Evolutionary conservation across 78 protist species (phyloP), one percentile per base, ranked within the genome.

Genomic region (Monosiga brevicollis): DNA sequence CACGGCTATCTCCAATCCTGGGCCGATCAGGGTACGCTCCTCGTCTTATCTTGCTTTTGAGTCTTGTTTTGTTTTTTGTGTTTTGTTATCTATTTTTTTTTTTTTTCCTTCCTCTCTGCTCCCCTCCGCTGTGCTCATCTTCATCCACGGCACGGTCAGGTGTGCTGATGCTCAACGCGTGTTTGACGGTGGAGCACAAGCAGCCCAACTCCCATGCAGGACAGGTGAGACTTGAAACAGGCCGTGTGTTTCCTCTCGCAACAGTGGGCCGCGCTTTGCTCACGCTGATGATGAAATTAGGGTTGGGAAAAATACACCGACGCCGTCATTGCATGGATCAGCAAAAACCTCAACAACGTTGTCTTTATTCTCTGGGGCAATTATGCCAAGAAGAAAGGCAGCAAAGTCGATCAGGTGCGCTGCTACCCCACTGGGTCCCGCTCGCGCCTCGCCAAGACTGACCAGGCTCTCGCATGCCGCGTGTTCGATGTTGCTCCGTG

Each of bases 251-350:
- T n/a, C n/a, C n/a, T n/a, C n/a, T n/a, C n/a, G n/a, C n/a, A n/a
- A n/a, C n/a, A n/a, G n/a, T n/a, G n/a, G n/a, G n/a, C n/a, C n/a
- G n/a, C n/a, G n/a, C n/a, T n/a, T n/a, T n/a, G n/a, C n/a, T n/a
- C 62, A 49, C 62, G 15, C 62, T 15, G 29, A 20, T 15, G 62
- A 49, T 15, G 15, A 49, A 6, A 49, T 20, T 6, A 75, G 1
- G 94, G 94, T 23, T 91, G 94, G 94, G 77, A 87, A 38, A 1
- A 0, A 29, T 91, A 91, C 74, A 91, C 94, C 11, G 93, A 91
- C 40, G 91, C 76, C 11, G 86, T 80, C 34, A 82, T 89, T 35
- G n/a, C 0, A 37, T 0, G 0, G 42, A 0, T 89, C 43, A 76
- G 11, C 71, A 26, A 1, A 25, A 1, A 73, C 2, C 3, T 0